Evolutionary conservation across 305 asterid genomes (phyloP), one percentile per base, ranked within the genome.

Genomic region (Fraxinus velutina): DNA sequence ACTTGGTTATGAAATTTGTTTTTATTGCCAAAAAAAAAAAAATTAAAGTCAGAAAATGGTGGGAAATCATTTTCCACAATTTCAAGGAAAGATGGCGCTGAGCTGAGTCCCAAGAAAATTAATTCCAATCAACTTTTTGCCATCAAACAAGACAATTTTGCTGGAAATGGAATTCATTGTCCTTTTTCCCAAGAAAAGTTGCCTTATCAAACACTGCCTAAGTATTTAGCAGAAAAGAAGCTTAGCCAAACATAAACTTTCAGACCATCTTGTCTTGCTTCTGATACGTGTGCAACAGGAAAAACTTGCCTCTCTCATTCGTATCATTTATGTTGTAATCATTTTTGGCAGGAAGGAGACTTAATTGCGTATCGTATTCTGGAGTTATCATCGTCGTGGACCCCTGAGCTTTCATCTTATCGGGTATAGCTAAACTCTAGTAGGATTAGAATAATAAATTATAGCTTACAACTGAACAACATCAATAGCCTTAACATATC

Each of bases 311-410:
- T 29, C 68, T 37, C 78, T 81, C 78, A 42, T 62, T 19, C 3
- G 1, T 82, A 52, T 39, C 24, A n/a, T 6, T 72, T 72, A 55
- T 70, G 9, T 72, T 76, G 64, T 17, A 64, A 37, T 70, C 80
- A 44, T 57, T 84, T 76, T 32, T 88, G 76, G 77, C 92, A 96
- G 99, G 93, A 87, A 86, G 98, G 98, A 81, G 98, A 93, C 83
- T 85, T 92, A 85, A 90, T 96, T 84, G 98, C 91, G 12, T 96
- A 94, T 80, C 94, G 95, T 70, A 30, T 93, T 79, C 90, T 94
- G 85, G 98, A 94, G 85, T 89, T 96, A 76, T 93, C 98, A 75
- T 92, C 99, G 24, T 83, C 92, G 79, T 94, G 98, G 98, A 92
- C 97, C 72, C 99, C 99, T 33, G 98, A 93, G 90, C 88, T 93